phyloP scores from a whole-genome alignment of 2,329 filamentous ascomycete species.

The Metarhizium robertsii region DNA sequence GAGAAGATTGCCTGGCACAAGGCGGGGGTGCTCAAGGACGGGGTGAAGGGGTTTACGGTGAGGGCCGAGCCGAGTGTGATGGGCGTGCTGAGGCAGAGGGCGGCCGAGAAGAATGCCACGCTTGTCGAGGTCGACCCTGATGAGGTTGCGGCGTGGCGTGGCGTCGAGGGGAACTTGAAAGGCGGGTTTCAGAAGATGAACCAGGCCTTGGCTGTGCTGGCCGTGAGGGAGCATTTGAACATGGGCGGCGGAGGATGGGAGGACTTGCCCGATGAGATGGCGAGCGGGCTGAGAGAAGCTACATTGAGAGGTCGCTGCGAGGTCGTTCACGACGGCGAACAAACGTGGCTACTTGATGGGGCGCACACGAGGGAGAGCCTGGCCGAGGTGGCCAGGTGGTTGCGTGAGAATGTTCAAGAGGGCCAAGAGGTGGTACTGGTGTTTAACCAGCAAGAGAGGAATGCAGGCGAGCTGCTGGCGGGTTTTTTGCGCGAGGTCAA shows the following conservation, averaged over 20 bases:
- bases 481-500: slow-evolving; percentile 50
- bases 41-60: slow-evolving; percentile 30
- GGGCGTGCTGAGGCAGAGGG: slow-evolving; percentile 49
- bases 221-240: slow-evolving; percentile 49
- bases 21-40: slow-evolving; percentile 71
- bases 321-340: slow-evolving; percentile 38
- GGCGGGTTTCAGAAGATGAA: slow-evolving; percentile 49
- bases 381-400: slow-evolving; percentile 68
- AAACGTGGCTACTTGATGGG: slow-evolving; percentile 77
- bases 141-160: slow-evolving; percentile 31
- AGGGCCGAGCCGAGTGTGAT: slow-evolving; percentile 21
- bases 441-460: slow-evolving; percentile 88
- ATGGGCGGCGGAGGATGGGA: slow-evolving; percentile 14
- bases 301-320: slow-evolving; percentile 72
- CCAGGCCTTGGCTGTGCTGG: slow-evolving; percentile 45
- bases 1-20: slow-evolving; percentile 88
- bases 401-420: slow-evolving; percentile 39
- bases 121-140: slow-evolving; percentile 33
- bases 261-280: slow-evolving; percentile 35
- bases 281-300: slow-evolving; percentile 55
- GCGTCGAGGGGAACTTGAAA: slow-evolving; percentile 30
- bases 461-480: slow-evolving; percentile 57
- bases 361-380: slow-evolving; percentile 84
- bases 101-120: slow-evolving; percentile 42
- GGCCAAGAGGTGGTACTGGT: slow-evolving; percentile 47